phyloP scores from a whole-genome alignment of 805 yeast species.

The Starmerella etchellsii region DNA sequence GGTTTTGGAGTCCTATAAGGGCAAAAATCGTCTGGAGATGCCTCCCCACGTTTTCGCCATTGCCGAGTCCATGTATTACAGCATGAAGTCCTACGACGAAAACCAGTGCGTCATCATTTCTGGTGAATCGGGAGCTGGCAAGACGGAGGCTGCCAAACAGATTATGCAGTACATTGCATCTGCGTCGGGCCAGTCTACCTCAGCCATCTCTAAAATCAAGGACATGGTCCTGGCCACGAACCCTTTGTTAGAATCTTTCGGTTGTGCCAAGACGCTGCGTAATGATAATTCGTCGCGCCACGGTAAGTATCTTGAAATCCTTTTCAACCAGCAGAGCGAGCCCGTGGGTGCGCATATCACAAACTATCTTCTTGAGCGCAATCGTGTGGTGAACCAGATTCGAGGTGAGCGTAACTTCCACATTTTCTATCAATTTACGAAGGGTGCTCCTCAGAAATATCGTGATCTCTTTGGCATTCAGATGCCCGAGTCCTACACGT shows the following conservation, averaged over 20 bases:
- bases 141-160: constrained; percentile 94
- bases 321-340: constrained; percentile 66
- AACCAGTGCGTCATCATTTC: constrained; percentile 95
- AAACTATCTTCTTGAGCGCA: constrained; percentile 85
- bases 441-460: constrained; percentile 74
- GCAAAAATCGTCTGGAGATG: constrained; percentile 87
- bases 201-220: constrained; percentile 71
- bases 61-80: constrained; percentile 93
- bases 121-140: constrained; percentile 97
- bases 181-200: constrained; percentile 56
- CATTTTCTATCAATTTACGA: constrained; percentile 90
- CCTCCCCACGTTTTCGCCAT: constrained; percentile 98
- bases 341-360: constrained; percentile 95
- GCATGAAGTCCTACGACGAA: constrained; percentile 85
- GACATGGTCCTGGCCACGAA: constrained; percentile 98
- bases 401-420: constrained; percentile 90
- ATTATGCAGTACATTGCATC: constrained; percentile 92
- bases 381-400: constrained; percentile 92
- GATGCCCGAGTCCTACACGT: constrained; percentile 81
- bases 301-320: constrained; percentile 86
- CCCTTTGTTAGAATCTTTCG: constrained; percentile 80
- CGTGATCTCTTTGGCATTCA: constrained; percentile 82
- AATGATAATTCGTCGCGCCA: constrained; percentile 85
- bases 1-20: constrained; percentile 62
- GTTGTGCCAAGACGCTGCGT: constrained; percentile 84